These are phyloP conservation scores for Penicillium occitanis DNA, from an alignment of 2,329 filamentous ascomycete species.

Conservation along the genomic window DNA sequence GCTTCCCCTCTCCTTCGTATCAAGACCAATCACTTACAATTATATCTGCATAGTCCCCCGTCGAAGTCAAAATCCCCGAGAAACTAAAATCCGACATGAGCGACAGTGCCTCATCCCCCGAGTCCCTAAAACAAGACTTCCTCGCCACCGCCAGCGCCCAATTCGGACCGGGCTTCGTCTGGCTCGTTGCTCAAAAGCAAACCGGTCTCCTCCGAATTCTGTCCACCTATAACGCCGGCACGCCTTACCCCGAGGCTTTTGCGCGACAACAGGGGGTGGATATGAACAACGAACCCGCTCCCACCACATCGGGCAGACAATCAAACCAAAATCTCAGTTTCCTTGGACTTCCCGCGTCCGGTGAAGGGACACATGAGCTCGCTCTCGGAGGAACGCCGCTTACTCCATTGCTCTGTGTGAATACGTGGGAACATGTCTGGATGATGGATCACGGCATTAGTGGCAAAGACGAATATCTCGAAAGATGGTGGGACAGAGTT, in stretches of 20 bases:
- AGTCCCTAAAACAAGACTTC: conserved; percentile 78
- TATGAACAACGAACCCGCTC: conserved; percentile 44
- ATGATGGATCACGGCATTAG: conserved; percentile 74
- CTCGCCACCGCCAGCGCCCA: conserved; percentile 78
- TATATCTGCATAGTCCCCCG: conserved; percentile 37
- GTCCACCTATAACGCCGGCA: conserved; percentile 86
- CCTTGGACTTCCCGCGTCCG: conserved; percentile 9
- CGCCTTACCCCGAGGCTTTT: conserved; percentile 81
- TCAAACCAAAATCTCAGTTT: conserved; percentile 28
- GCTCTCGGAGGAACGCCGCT: conserved; percentile 53
- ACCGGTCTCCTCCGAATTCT: conserved; percentile 64
- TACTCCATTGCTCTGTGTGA: conserved; percentile 81
- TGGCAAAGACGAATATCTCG: conserved; percentile 74
- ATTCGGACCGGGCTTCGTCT: conserved; percentile 97
- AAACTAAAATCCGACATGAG: conserved; percentile 61
- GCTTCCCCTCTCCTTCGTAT: conserved; percentile 12
- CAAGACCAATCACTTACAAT: background rate
- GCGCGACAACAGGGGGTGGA: conserved; percentile 64
- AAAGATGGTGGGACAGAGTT: conserved; percentile 83
- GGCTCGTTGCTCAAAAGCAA: conserved; percentile 69
- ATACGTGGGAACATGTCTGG: conserved; percentile 96
- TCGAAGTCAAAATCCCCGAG: conserved; percentile 54
- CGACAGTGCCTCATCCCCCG: conserved; percentile 74
- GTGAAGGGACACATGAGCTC: conserved; percentile 32
- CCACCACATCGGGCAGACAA: conserved; percentile 23